These are phyloP conservation scores for Globisporangium sylvaticum DNA, from an alignment of 352 stramenopile genomes.

Conservation along the genomic window DNA sequence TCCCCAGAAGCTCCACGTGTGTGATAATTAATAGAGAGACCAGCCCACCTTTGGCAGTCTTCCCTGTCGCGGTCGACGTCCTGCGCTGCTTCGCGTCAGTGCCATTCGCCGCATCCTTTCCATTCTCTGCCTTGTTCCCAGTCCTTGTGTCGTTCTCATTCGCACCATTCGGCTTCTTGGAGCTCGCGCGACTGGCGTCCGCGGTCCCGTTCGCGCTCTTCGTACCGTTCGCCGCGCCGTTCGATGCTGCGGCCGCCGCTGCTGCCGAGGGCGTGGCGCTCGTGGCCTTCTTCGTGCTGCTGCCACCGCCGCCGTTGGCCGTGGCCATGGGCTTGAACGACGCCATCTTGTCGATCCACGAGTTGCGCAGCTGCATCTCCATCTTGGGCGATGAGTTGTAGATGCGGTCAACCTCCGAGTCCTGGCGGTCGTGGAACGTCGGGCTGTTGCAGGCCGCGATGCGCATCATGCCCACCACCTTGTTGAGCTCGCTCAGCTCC, in stretches of 20 bases:
- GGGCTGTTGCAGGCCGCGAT: constrained; percentile 79
- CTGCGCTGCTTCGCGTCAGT: constrained; percentile 13
- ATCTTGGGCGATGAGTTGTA: constrained; percentile 89
- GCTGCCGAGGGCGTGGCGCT: constrained; percentile 9
- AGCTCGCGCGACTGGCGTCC: constrained; percentile 14
- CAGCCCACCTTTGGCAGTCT: constrained; percentile 16
- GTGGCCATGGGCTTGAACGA: constrained; percentile 56
- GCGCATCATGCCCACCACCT: constrained; percentile 80
- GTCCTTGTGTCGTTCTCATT: constrained; percentile 8
- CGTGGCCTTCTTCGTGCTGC: constrained; percentile 49
- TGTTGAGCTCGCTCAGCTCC: constrained; percentile 84
- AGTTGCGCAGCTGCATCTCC: constrained; percentile 82
- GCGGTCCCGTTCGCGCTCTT: constrained; percentile 1
- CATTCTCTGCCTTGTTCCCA: constrained; percentile 17
- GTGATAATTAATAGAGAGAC: not conserved
- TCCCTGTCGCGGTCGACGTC: constrained; percentile 5
- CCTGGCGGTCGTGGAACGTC: constrained; percentile 86
- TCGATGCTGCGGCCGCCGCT: not conserved
- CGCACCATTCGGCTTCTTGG: constrained; percentile 14
- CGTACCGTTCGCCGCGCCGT: not conserved
- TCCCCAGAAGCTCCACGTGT: not conserved
- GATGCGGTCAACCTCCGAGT: constrained; percentile 88
- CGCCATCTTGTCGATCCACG: constrained; percentile 87
- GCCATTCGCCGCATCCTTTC: constrained; percentile 2
- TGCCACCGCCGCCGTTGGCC: constrained; percentile 16